Conservation (phyloP, 2,329 filamentous ascomycete genomes). For the Coniella vitis region DNA sequence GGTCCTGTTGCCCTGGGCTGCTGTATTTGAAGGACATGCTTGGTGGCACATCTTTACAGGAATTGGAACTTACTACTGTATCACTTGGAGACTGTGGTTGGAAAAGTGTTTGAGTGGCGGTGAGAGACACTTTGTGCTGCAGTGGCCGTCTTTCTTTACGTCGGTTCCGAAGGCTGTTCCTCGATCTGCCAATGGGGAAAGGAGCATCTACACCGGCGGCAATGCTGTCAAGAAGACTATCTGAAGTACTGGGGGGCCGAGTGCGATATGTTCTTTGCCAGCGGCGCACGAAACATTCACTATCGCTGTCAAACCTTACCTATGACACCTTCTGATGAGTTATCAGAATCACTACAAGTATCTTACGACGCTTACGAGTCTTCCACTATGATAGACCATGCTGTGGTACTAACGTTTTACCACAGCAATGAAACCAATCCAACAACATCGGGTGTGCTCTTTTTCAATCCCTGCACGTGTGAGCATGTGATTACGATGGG, state of each 20-base stretch:
- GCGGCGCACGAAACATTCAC: neutral
- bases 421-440: too few relatives aligned
- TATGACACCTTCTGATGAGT: too few relatives aligned
- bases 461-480: too few relatives aligned
- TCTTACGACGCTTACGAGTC: too few relatives aligned
- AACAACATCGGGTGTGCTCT: too few relatives aligned
- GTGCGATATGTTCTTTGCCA: too few relatives aligned
- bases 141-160: slow-evolving; percentile 59
- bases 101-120: slow-evolving; percentile 67
- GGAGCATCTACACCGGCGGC: neutral
- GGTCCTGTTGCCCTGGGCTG: slow-evolving; percentile 72
- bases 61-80: slow-evolving; percentile 75
- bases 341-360: too few relatives aligned
- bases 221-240: slow-evolving; percentile 6
- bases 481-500: too few relatives aligned
- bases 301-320: neutral
- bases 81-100: slow-evolving; percentile 78
- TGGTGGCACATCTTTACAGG: slow-evolving; percentile 77
- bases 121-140: slow-evolving; percentile 63
- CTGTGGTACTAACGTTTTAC: too few relatives aligned
- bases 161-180: slow-evolving; percentile 43
- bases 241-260: neutral
- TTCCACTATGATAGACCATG: too few relatives aligned
- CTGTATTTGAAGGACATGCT: slow-evolving; percentile 54
- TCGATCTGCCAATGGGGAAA: neutral